Base-by-base conservation (phyloP, 164 flowering plant genomes). In the Vitis amurensis region DNA sequence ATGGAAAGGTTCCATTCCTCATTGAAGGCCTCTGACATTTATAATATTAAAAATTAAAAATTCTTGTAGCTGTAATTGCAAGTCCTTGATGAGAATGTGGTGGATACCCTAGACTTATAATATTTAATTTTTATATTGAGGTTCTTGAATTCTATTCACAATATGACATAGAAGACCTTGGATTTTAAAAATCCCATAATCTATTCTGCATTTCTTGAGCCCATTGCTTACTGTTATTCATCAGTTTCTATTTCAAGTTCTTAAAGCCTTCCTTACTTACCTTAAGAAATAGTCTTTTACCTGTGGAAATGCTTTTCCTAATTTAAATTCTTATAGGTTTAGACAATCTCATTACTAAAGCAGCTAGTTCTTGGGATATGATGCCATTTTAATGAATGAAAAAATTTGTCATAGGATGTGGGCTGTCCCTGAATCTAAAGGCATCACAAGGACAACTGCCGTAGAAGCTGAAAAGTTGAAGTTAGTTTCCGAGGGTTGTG, bases 401-500 rank as follows among this genome's bases (percentile, higher is more conserved):
- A 30, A 11, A 30, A 10, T 13, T 37, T 57, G 31, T 59, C 9
- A 56, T 83, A 85, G 90, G 73, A 77, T 77, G 79, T 80, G 90
- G 87, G 59, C 66, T 56, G 78, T 71, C 50, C 81, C 89, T 31
- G 91, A 84, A 64, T 64, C 78, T 70, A 83, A 75, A 80, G 79
- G 81, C 17, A 30, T 82, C 11, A 53, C 82, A 30, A 70, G 76
- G 68, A 68, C 82, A 59, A 77, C 85, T 3, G 66, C 81, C 1
- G 30, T 60, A 2, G 89, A 84, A 77, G 87, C 82, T 55, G 88
- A 83, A 69, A 73, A 62, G 57, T 47, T 88, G 47, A 86, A 86
- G 44, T 68, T 88, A 67, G 79, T 84, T 70, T 81, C 88, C n/a
- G 87, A 88, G 71, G 85, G 85, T 53, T 88, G 91, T 61, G 71